Evolutionary conservation across 768 basidiomycete genomes (phyloP).

Genomic region (Xerocomellus amylosporus): DNA sequence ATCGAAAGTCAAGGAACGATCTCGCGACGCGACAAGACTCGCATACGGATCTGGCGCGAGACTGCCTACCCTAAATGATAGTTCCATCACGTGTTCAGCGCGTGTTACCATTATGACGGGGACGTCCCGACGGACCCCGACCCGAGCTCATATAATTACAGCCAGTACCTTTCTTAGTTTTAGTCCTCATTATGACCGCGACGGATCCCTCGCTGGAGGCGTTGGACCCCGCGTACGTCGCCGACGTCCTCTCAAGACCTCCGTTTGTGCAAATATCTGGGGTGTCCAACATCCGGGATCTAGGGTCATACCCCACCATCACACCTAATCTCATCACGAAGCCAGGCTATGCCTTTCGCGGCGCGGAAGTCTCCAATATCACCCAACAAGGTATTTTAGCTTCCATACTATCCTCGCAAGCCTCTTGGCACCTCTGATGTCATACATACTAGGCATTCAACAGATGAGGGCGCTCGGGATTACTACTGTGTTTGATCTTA

Average conservation of each 20-base stretch:
- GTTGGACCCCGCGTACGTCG: conserved; percentile 64
- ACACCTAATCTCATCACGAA: conserved; percentile 52
- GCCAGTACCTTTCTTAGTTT: not conserved
- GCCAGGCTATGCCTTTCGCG: conserved; percentile 58
- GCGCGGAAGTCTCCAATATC: conserved; percentile 70
- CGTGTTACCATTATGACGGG: conserved; percentile 1
- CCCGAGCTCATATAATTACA: not conserved
- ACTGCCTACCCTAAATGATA: conserved; percentile 41
- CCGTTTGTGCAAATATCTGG: conserved; percentile 73
- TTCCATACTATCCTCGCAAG: not conserved
- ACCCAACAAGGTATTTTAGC: conserved; percentile 58
- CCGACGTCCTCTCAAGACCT: conserved; percentile 58
- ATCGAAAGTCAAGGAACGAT: conserved; percentile 7
- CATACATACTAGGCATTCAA: conserved; percentile 45
- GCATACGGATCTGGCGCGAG: conserved; percentile 38
- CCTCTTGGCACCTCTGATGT: not conserved
- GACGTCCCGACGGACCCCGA: too few species aligned
- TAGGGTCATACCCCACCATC: conserved; percentile 58
- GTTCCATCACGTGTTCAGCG: conserved; percentile 13
- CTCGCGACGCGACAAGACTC: conserved; percentile 24
- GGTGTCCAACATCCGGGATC: conserved; percentile 72
- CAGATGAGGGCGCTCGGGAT: conserved; percentile 61
- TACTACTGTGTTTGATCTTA: conserved; percentile 68
- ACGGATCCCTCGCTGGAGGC: conserved; percentile 47
- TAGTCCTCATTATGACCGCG: conserved; percentile 16